Evolutionary conservation across 768 basidiomycete genomes (phyloP).

Genomic region (Russula abietina): DNA sequence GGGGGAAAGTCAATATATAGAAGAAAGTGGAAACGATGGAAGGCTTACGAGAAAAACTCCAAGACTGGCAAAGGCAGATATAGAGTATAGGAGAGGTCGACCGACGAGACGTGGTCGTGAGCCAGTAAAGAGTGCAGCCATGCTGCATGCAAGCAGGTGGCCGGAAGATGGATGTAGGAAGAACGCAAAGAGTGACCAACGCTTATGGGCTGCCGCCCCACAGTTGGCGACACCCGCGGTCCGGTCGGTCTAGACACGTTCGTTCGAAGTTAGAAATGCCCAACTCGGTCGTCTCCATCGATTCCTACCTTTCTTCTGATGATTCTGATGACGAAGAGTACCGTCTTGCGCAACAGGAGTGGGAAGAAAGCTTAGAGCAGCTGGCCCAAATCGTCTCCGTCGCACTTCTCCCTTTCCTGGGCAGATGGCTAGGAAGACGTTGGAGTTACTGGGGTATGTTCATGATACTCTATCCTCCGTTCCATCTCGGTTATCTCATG

Average conservation of each 20-base stretch:
- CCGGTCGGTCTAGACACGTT: background rate
- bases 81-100: slow-evolving; percentile 68
- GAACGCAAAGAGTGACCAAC: slow-evolving; percentile 1
- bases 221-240: background rate
- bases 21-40: background rate
- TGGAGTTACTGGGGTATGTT: slow-evolving; percentile 82
- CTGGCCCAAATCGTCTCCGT: slow-evolving; percentile 74
- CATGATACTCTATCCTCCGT: background rate
- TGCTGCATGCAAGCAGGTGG: slow-evolving; percentile 42
- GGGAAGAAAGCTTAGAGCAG: slow-evolving; percentile 87
- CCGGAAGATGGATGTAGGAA: slow-evolving; percentile 6
- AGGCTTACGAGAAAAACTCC: slow-evolving; percentile 75
- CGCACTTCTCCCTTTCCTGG: slow-evolving; percentile 78
- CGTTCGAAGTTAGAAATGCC: slow-evolving; percentile 45
- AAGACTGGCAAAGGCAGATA: slow-evolving; percentile 75
- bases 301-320: slow-evolving; percentile 44
- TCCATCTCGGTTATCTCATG: background rate
- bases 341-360: slow-evolving; percentile 77
- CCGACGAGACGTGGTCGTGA: slow-evolving; percentile 59
- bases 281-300: slow-evolving; percentile 53
- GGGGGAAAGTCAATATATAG: slow-evolving; percentile 14
- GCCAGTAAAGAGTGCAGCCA: slow-evolving; percentile 36
- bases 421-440: slow-evolving; percentile 81
- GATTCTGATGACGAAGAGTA: slow-evolving; percentile 65
- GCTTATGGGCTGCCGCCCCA: background rate